Base-by-base conservation (phyloP, 2,329 filamentous ascomycete genomes). In the Aschersonia sp. region DNA sequence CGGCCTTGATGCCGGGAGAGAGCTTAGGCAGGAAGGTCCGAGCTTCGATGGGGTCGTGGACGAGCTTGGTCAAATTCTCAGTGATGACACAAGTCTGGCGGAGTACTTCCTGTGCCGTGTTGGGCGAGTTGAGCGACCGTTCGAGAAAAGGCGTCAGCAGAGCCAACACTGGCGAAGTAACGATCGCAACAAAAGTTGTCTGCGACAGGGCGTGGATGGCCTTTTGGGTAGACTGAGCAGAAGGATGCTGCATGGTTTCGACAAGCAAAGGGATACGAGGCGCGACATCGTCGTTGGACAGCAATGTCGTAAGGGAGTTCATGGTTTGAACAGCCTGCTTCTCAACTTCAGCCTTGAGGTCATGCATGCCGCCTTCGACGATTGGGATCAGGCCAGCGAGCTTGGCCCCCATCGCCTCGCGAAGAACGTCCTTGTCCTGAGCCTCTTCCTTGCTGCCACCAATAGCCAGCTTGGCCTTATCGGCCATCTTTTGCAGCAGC, bases 101-200 rank as follows among this genome's bases (percentile, higher is more conserved):
- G 48, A 95, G 74, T 29, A 97, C 89, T 68, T 98, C 92, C 64
- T 98, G 92, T 4, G 86, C 76, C 5, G 92, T 98, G 12, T 79
- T 79, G 7, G 90, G 92, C 51, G 83, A 90, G 72, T 95, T 95
- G 51, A 98, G 77, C 14, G 89, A 87, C 56, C 92, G 84, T 69
- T 97, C 92, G 31, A 98, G 79, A 55, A 97, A 83, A 43, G 92
- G 92, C 2, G 92, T 98, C 48, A 98, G 76, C 48, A 98, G 80
- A 14, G 92, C 92, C 49, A 98, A 79, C 5, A 97, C 90, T 8
- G 92, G 92, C 7, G 90, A 95, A 10, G 88, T 95, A 56, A 98
- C 92, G 53, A 94, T 77, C 48, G 92, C 89, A 47, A 98, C 92
- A 56, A 98, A 98, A n/a, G 92, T 98, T 9, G 92, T 98, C 70